phyloP scores from a whole-genome alignment of 768 basidiomycete species.

The Rhodotorula paludigena region DNA sequence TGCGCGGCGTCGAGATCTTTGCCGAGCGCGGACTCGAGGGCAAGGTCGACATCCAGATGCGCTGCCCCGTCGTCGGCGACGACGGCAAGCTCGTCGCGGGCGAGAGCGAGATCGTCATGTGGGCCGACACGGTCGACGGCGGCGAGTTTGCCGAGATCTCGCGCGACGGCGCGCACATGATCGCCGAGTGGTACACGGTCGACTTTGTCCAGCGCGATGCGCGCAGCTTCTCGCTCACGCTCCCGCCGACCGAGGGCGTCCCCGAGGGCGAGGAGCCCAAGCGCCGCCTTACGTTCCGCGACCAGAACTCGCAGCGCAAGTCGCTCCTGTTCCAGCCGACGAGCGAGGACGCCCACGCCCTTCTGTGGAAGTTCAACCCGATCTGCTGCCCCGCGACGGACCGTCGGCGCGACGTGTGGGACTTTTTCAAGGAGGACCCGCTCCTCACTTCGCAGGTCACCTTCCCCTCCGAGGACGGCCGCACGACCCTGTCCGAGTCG shows the following conservation, averaged over 20 bases:
- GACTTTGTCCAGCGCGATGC: conserved; percentile 37
- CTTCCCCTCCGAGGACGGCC: conserved; percentile 40
- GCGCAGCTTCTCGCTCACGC: conserved; percentile 38
- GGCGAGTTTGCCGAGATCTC: conserved; percentile 31
- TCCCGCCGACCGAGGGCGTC: conserved; percentile 38
- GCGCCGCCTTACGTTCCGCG: conserved; percentile 31
- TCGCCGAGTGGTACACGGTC: conserved; percentile 39
- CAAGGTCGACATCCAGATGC: conserved; percentile 40
- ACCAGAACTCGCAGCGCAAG: conserved; percentile 14
- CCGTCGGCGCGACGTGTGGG: conserved; percentile 32
- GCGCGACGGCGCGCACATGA: conserved; percentile 21
- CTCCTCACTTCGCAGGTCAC: conserved; percentile 41
- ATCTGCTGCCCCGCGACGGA: conserved; percentile 33
- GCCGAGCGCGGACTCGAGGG: conserved; percentile 38
- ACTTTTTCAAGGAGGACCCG: conserved; percentile 41
- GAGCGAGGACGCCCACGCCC: conserved; percentile 35
- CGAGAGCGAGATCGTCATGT: conserved; percentile 33
- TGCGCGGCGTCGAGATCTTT: conserved; percentile 36
- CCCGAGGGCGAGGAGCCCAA: conserved; percentile 39
- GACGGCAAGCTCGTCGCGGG: conserved; percentile 29
- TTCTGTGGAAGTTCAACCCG: conserved; percentile 42
- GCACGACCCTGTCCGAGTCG: conserved; percentile 37
- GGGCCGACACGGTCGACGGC: conserved; percentile 32
- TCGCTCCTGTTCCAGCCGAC: conserved; percentile 35
- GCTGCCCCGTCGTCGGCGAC: conserved; percentile 30